Evolutionary conservation across 352 stramenopile species (phyloP), one percentile per base, ranked within the genome.

Genomic region (Phytopythium litorale): DNA sequence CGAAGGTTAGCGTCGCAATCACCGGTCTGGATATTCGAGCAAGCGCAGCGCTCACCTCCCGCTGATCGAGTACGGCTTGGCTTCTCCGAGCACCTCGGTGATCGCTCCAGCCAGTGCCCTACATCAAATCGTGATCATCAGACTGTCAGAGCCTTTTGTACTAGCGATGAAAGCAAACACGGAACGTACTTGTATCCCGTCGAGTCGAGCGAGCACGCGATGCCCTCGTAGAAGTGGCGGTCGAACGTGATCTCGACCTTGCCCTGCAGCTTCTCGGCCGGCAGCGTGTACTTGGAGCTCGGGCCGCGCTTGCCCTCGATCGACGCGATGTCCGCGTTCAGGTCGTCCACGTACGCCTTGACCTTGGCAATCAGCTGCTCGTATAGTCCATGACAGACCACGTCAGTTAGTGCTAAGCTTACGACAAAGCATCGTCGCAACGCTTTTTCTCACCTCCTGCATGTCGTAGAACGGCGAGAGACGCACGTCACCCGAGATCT

Each of bases 401-500:
- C 13, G 16, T 16, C 9, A 18, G 37, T 42, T 42, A 42, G 37
- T 11, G 13, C 37, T 0, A 46, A 23, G 16, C 3, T 12, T 15
- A n/a, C 40, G 23, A 19, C 5, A 12, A 0, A 2, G 15, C 40
- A n/a, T n/a, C 5, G 18, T 9, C 15, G 18, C 40, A 8, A 21
- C 9, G 15, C 1, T 46, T n/a, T 4, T 38, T 7, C 38, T 7
- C 19, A 96, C 84, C 58, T 95, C 84, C 61, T 92, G 74, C 66
- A 97, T 87, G 35, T 96, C 81, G 74, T 98, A 98, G 68, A 98
- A 98, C 9, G 92, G 92, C 45, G 87, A 96, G 15, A 97, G 65
- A 40, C 92, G 88, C 42, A 97, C 89, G 56, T 98, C 92, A 40
- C 92, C 92, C 21, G 88, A 89, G 62, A 98, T 81, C 62, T 94